phyloP scores from a whole-genome alignment of 345 rosid genomes.

The Carallia pectinifolia region DNA sequence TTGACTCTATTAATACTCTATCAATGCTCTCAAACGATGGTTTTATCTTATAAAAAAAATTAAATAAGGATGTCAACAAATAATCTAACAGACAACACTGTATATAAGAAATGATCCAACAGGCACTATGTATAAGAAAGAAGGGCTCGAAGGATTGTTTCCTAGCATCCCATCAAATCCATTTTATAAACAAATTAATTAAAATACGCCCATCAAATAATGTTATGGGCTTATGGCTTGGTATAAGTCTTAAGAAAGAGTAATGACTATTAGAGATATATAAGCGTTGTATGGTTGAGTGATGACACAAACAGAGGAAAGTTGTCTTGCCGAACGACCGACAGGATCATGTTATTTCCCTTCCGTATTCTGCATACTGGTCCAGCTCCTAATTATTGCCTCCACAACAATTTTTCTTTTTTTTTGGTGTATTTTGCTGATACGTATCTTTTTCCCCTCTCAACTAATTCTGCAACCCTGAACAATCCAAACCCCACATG shows the following conservation, averaged over 20 bases:
- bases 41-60: no score
- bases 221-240: no score
- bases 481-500: neutral
- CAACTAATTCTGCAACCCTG: neutral
- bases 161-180: conserved; percentile 19
- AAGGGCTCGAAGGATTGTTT: conserved; percentile 15
- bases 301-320: conserved; percentile 5
- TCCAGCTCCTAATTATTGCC: conserved; percentile 43
- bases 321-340: conserved; percentile 34
- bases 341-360: conserved; percentile 48
- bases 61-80: no score
- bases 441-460: neutral
- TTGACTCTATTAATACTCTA: no score
- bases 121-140: neutral
- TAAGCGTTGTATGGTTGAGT: neutral
- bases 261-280: neutral
- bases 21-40: no score
- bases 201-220: no score
- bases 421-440: neutral
- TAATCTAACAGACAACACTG: no score
- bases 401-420: neutral
- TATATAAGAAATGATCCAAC: no score
- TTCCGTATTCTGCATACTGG: conserved; percentile 42
- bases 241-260: neutral
- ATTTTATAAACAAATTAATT: no score